phyloP scores from a whole-genome alignment of 495 filamentous ascomycete genomes.

The Clavariopsis aquatica region DNA sequence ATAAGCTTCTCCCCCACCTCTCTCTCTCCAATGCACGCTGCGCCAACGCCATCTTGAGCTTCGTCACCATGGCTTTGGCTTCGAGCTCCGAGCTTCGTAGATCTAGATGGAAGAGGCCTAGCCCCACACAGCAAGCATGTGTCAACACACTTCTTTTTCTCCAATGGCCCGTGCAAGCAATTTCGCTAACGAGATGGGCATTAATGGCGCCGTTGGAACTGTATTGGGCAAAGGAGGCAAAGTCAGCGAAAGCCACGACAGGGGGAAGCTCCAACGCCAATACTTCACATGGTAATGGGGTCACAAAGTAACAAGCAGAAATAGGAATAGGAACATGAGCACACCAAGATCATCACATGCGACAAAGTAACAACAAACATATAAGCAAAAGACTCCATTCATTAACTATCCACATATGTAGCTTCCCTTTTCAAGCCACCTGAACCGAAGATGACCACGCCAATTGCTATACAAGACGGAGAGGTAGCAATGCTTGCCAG shows the following conservation, averaged over 20 bases:
- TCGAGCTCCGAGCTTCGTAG: slow-evolving; percentile 43
- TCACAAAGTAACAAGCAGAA: background rate
- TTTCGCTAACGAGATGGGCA: slow-evolving; percentile 55
- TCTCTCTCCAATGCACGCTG: slow-evolving; percentile 44
- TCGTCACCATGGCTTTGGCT: too few species aligned
- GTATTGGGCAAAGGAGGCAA: slow-evolving; percentile 56
- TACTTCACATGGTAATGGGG: background rate
- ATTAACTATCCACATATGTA: slow-evolving; percentile 36
- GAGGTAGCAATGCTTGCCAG: background rate
- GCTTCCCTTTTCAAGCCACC: slow-evolving; percentile 14
- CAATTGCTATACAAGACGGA: slow-evolving; percentile 17
- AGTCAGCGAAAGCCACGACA: slow-evolving; percentile 8
- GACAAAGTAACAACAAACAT: too few species aligned
- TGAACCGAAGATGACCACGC: slow-evolving; percentile 15
- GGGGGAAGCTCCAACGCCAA: too few species aligned
- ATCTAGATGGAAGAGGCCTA: slow-evolving; percentile 68
- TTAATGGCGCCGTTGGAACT: slow-evolving; percentile 57
- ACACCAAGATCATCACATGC: too few species aligned
- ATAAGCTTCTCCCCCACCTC: too few species aligned
- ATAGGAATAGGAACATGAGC: background rate
- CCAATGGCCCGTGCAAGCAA: slow-evolving; percentile 47
- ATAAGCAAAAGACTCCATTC: slow-evolving; percentile 30
- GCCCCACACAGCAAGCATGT: slow-evolving; percentile 53
- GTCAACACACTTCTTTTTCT: slow-evolving; percentile 52
- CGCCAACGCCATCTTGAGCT: slow-evolving; percentile 6